phyloP scores from a whole-genome alignment of 306 rosid genomes.

The Vigna hirtella region DNA sequence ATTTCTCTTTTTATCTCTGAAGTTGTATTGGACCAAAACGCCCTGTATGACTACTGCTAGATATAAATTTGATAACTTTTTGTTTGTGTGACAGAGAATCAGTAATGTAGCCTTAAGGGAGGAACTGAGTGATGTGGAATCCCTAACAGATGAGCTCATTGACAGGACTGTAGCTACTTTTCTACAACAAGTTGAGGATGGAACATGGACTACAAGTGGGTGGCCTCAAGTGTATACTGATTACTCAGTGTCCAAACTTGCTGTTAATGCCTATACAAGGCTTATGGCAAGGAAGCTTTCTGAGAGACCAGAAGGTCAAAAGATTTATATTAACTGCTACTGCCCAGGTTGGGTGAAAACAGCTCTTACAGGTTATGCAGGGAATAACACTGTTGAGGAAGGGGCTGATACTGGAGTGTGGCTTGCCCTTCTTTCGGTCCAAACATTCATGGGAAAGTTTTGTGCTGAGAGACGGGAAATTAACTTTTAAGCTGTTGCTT shows the following conservation, averaged over 20 bases:
- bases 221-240: constrained; percentile 91
- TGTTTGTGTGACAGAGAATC: constrained; percentile 61
- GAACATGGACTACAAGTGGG: constrained; percentile 82
- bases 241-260: constrained; percentile 85
- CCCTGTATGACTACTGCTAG: constrained; percentile 4
- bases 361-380: constrained; percentile 87
- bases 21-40: not conserved
- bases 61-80: constrained; percentile 30
- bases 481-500: constrained; percentile 53
- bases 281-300: constrained; percentile 67
- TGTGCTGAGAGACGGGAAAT: constrained; percentile 95
- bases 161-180: constrained; percentile 63
- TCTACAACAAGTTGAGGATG: constrained; percentile 80
- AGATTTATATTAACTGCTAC: constrained; percentile 45
- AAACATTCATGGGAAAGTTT: constrained; percentile 66
- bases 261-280: constrained; percentile 85
- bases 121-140: constrained; percentile 63
- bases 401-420: constrained; percentile 97
- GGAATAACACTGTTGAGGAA: constrained; percentile 82
- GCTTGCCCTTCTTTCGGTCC: constrained; percentile 87
- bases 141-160: constrained; percentile 71
- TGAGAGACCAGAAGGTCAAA: constrained; percentile 67
- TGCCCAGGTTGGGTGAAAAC: constrained; percentile 75
- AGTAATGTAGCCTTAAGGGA: constrained; percentile 67
- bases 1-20: not conserved